Percentiles rank a stretch among this genome's conserved stretches.
These are phyloP conservation scores for Aurinia saxatilis DNA, from an alignment of 345 rosid species.

Conservation along the genomic window DNA sequence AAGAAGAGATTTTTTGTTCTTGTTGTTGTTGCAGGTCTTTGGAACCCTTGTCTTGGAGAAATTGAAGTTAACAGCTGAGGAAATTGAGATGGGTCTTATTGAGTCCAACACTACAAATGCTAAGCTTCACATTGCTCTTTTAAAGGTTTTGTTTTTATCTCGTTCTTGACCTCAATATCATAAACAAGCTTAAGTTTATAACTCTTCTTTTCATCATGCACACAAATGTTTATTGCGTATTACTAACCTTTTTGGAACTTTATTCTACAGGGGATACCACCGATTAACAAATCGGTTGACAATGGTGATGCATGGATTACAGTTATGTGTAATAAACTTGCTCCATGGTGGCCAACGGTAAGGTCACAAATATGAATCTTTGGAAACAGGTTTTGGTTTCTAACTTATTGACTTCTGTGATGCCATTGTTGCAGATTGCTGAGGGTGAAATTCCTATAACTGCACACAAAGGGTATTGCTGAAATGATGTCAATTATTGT, in stretches of 20 bases:
- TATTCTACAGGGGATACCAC: conserved; percentile 61
- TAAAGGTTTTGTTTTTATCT: conserved; percentile 41
- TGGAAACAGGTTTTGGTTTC: not conserved
- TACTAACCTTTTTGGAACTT: not conserved
- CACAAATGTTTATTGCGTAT: not conserved
- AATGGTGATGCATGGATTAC: conserved; percentile 69
- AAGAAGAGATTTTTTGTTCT: conserved; percentile 1
- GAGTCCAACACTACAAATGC: conserved; percentile 41
- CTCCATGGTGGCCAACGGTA: conserved; percentile 85
- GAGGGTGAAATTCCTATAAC: conserved; percentile 60
- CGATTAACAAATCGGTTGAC: conserved; percentile 48
- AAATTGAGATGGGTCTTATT: conserved; percentile 62
- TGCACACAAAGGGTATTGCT: conserved; percentile 51
- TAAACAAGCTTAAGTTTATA: not conserved
- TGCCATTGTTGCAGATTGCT: conserved; percentile 52
- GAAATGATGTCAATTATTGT: not conserved
- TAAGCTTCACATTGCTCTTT: conserved; percentile 59
- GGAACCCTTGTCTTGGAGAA: conserved; percentile 48
- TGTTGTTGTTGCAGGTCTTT: conserved; percentile 48
- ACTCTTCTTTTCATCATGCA: not conserved
- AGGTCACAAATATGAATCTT: conserved; percentile 8
- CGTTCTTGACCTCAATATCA: no score
- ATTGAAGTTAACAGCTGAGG: conserved; percentile 64
- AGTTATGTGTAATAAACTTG: conserved; percentile 64
- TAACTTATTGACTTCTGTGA: not conserved